Percentiles rank a stretch among this genome's conserved stretches.
These are phyloP conservation scores for Cicer judaicum DNA, from an alignment of 306 rosid genomes.

Conservation along the genomic window DNA sequence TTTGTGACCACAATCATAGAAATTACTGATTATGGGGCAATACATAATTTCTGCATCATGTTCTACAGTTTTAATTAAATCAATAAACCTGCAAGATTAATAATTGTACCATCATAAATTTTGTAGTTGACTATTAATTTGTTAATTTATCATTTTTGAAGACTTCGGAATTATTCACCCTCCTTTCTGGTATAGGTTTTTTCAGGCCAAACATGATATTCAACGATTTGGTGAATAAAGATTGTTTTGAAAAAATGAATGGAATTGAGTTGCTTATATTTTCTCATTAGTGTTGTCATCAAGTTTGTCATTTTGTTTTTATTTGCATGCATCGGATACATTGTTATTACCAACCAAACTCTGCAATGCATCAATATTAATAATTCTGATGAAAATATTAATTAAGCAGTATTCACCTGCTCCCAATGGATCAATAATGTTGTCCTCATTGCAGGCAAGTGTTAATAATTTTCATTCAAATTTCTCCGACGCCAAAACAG, in stretches of 20 bases:
- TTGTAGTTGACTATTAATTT: constrained; percentile 1
- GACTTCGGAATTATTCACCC: background rate
- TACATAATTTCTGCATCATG: background rate
- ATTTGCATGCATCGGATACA: constrained; percentile 29
- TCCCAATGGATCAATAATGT: constrained; percentile 1
- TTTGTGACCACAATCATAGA: background rate
- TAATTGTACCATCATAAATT: constrained; percentile 20
- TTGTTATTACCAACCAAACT: constrained; percentile 21
- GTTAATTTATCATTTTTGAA: background rate
- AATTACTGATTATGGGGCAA: background rate
- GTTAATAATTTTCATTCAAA: constrained; percentile 45
- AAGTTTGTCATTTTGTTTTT: constrained; percentile 58
- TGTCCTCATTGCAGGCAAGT: constrained; percentile 34
- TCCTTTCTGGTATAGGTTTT: constrained; percentile 10
- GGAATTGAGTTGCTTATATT: constrained; percentile 8
- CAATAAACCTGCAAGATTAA: constrained; percentile 26
- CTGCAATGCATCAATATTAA: constrained; percentile 24
- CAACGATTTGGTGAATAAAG: constrained; percentile 10
- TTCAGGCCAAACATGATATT: background rate
- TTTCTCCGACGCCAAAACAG: constrained; percentile 34
- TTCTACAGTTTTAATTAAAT: background rate
- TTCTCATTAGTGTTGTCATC: constrained; percentile 47
- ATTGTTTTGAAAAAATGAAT: background rate
- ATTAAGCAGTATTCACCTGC: constrained; percentile 56
- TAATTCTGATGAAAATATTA: constrained; percentile 32